A percentile compares a stretch with the other conserved stretches of the same genome.
These are phyloP conservation scores for Thelonectria olida DNA, from an alignment of 2,329 filamentous ascomycete genomes.

Conservation along the genomic window DNA sequence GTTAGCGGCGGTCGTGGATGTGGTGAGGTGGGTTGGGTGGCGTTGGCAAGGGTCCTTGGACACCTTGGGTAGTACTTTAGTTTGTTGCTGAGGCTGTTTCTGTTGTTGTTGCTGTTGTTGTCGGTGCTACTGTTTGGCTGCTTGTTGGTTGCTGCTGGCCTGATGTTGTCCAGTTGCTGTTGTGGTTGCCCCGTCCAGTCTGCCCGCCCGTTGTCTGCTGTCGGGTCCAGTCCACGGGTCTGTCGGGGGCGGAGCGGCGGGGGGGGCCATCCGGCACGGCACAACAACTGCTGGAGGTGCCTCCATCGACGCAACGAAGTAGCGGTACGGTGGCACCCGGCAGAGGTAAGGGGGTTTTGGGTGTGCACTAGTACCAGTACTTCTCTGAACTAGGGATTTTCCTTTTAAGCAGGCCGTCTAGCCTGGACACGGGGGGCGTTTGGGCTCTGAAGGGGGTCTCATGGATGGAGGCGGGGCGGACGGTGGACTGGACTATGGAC, in stretches of 20 bases:
- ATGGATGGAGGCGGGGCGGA: conserved; percentile 2
- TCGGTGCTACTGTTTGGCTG: too few relatives aligned
- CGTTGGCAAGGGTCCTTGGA: conserved; percentile 23
- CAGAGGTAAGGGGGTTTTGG: conserved; percentile 2
- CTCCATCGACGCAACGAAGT: background rate
- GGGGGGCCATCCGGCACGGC: conserved; percentile 15
- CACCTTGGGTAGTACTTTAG: background rate
- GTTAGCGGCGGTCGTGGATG: conserved; percentile 1
- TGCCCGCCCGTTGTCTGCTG: background rate
- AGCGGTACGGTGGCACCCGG: conserved; percentile 18
- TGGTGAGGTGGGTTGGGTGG: conserved; percentile 14
- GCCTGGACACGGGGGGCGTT: background rate
- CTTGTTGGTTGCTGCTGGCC: too few relatives aligned
- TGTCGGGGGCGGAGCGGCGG: conserved; percentile 9
- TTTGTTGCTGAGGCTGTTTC: background rate
- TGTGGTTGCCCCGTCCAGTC: background rate
- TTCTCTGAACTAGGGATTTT: conserved; percentile 9
- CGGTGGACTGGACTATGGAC: background rate
- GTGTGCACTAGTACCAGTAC: conserved; percentile 13
- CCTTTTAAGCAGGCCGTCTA: background rate
- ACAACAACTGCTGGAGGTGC: conserved; percentile 6
- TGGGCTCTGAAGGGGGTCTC: background rate
- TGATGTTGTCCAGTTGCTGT: background rate
- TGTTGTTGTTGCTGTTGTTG: background rate
- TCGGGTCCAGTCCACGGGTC: conserved; percentile 5